Base-by-base conservation (phyloP, 1,284 basidiomycete species). In the Leucoagaricus sp. region DNA sequence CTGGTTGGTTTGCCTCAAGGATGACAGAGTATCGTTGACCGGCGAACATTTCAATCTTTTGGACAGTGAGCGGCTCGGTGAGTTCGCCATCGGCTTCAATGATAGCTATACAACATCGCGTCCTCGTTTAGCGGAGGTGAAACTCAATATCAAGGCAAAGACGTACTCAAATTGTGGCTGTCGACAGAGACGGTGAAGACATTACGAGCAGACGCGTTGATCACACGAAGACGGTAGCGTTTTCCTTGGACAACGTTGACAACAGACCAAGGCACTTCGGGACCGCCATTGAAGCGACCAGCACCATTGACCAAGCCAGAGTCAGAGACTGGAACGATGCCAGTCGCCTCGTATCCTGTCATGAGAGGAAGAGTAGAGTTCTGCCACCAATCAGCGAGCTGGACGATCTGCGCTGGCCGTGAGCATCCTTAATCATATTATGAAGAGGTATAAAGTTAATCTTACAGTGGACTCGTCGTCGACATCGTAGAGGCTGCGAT, bases 221-320 rank as follows among this genome's bases (percentile, higher is more conserved):
- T 75, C 55, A 87, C 64, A 17, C 85, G 67, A 63, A 75, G 65
- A 23, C 73, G 66, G 64, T 83, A 79, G 44, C 73, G 74, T 52
- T 72, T 73, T 17, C 72, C 72, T 12, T 61, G 42, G 9, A 62
- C 53, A 31, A 77, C 75, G 55, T 71, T 73, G 56, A 74, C 60
- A 9, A 70, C 67, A 13, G 72, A 58, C 56, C 67, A 69, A 1
- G 66, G 63, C 15, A 72, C 66, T 28, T 63, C 63, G 6, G 73
- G 73, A 3, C 73, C 75, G 6, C 67, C 70, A 7, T 65, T 57
- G 60, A 67, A 82, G 6, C 75, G 67, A 4, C 76, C 78, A 29
- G 58, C 51, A 42, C 71, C 70, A 56, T 74, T 75, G 56, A 75
- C 65, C 7, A 65, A 61, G 54, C 63, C 62, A 38, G 64, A 61